phyloP scores from a whole-genome alignment of 768 basidiomycete species.

The Candolleomyces aberdarensis region DNA sequence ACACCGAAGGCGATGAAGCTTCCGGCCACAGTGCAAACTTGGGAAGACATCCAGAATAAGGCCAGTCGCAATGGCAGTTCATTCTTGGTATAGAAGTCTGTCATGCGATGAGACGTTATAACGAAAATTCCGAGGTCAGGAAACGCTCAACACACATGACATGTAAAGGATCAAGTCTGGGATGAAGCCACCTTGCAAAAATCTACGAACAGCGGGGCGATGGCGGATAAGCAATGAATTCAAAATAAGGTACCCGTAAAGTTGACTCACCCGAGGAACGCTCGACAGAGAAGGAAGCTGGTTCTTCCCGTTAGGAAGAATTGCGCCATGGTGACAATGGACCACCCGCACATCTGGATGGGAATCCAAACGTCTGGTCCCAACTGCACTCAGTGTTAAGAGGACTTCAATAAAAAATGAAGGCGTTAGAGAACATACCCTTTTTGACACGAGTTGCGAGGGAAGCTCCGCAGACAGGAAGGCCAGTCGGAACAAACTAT shows the following conservation, averaged over 20 bases:
- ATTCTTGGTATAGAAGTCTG: conserved; percentile 58
- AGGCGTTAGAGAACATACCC: conserved; percentile 27
- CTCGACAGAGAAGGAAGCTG: conserved; percentile 47
- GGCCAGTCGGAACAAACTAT: conserved; percentile 47
- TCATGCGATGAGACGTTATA: neutral
- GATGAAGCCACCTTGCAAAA: conserved; percentile 43
- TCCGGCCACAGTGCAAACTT: conserved; percentile 42
- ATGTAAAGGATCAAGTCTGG: conserved; percentile 61
- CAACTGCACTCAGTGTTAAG: conserved; percentile 25
- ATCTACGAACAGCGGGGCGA: neutral
- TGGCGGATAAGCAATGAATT: neutral
- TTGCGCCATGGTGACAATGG: conserved; percentile 47
- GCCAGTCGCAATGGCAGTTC: conserved; percentile 57
- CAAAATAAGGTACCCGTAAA: neutral
- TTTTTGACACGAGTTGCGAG: conserved; percentile 60
- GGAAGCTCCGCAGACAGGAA: conserved; percentile 59
- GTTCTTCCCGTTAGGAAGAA: conserved; percentile 53
- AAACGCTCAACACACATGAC: conserved; percentile 39
- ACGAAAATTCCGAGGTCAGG: too few species aligned
- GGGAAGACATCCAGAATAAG: conserved; percentile 51
- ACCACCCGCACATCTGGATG: conserved; percentile 54
- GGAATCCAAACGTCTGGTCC: conserved; percentile 68
- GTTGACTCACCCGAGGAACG: conserved; percentile 34
- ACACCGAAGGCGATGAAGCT: conserved; percentile 61
- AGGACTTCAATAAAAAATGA: neutral